These are phyloP conservation scores for Pholiota conissans DNA, from an alignment of 768 basidiomycete genomes.

Conservation along the genomic window DNA sequence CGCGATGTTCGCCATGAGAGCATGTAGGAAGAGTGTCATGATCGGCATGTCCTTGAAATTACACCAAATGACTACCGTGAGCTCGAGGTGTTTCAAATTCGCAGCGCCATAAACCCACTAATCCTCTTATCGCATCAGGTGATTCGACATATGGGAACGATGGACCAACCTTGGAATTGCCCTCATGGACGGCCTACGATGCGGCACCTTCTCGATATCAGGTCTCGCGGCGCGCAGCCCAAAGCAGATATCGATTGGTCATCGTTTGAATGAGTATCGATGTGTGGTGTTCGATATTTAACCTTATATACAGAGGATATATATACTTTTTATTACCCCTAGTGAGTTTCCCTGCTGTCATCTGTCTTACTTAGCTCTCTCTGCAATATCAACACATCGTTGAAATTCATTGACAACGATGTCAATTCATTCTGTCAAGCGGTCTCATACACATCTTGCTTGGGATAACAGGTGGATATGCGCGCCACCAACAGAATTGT, in stretches of 20 bases:
- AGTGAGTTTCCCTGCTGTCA: not conserved
- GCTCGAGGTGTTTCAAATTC: constrained; percentile 25
- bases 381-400: not conserved
- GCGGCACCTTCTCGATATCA: constrained; percentile 69
- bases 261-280: constrained; percentile 8
- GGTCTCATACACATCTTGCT: constrained; percentile 51
- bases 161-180: constrained; percentile 87
- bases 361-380: not conserved
- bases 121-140: constrained; percentile 42
- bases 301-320: not conserved
- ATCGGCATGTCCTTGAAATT: constrained; percentile 81
- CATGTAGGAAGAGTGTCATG: constrained; percentile 97
- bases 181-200: constrained; percentile 87
- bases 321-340: not conserved
- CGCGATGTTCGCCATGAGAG: constrained; percentile 95
- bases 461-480: constrained; percentile 63
- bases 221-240: constrained; percentile 15
- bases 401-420: no score
- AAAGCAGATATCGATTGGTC: constrained; percentile 36
- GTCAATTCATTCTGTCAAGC: constrained; percentile 55
- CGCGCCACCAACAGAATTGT: not conserved
- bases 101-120: not conserved
- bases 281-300: not conserved
- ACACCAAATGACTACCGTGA: constrained; percentile 75
- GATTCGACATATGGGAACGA: constrained; percentile 78